Conservation (phyloP, 352 stramenopile genomes). For the Discostella stelligera region DNA sequence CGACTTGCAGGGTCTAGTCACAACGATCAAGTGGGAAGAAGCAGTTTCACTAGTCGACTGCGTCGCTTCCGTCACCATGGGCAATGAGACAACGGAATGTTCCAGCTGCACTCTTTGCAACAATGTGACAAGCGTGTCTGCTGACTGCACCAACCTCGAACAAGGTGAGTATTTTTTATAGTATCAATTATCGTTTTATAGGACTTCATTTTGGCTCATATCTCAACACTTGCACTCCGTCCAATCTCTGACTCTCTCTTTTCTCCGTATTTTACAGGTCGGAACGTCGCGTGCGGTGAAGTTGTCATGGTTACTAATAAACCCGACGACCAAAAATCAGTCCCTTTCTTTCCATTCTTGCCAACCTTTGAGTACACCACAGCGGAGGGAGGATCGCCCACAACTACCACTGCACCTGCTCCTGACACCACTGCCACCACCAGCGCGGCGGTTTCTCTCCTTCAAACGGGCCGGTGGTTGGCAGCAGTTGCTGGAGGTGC, state of each 20-base stretch:
- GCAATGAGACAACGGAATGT: neutral
- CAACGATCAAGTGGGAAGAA: neutral
- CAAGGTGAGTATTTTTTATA: neutral
- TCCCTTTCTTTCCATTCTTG: neutral
- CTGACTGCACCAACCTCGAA: constrained; percentile 8
- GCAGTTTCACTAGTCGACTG: neutral
- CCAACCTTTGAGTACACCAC: neutral
- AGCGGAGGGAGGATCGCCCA: too few relatives aligned
- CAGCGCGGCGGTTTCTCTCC: neutral
- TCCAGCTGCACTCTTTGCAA: neutral
- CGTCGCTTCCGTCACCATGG: neutral
- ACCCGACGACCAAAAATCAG: neutral
- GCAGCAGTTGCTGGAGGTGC: neutral
- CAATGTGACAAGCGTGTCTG: neutral
- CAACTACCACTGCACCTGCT: too few relatives aligned
- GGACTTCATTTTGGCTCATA: neutral
- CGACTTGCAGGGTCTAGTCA: constrained; percentile 2
- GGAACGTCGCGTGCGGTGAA: neutral
- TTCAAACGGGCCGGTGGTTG: neutral
- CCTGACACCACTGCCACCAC: too few relatives aligned
- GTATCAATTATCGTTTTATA: neutral
- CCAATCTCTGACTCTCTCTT: neutral
- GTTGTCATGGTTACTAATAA: neutral
- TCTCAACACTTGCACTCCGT: neutral
- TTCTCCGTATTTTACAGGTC: neutral